Evolutionary conservation across 768 basidiomycete genomes (phyloP).

Genomic region (Boletus subcaerulescens): DNA sequence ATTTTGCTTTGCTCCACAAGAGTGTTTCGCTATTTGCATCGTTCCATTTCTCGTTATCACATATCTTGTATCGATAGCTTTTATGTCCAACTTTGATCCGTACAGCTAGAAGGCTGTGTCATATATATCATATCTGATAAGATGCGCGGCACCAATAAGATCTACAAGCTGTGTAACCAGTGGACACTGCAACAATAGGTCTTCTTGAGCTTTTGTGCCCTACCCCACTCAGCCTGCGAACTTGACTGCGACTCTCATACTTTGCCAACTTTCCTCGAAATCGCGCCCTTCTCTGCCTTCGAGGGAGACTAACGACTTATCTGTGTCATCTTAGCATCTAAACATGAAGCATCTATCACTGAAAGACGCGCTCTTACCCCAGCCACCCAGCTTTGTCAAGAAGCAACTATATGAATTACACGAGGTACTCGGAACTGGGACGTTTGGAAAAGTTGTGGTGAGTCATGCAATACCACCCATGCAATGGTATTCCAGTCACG

Average conservation of each 20-base stretch:
- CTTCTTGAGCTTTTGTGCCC: background rate
- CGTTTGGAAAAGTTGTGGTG: conserved; percentile 90
- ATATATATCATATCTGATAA: conserved; percentile 15
- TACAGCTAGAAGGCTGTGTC: background rate
- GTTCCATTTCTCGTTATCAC: background rate
- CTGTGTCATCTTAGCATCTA: background rate
- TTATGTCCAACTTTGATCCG: background rate
- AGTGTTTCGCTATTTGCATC: background rate
- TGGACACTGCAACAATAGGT: background rate
- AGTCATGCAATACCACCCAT: conserved; percentile 23
- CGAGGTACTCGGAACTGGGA: conserved; percentile 72
- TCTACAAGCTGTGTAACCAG: conserved; percentile 14
- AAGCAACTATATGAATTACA: conserved; percentile 80
- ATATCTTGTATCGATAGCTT: conserved; percentile 1
- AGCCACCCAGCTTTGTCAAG: conserved; percentile 83
- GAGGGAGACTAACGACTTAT: background rate
- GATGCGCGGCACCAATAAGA: conserved; percentile 6
- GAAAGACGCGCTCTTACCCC: conserved; percentile 66
- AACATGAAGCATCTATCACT: conserved; percentile 36
- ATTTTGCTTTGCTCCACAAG: background rate
- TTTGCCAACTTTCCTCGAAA: background rate
- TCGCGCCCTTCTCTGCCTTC: background rate
- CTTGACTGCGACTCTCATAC: background rate
- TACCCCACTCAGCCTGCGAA: conserved; percentile 1
- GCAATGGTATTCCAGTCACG: background rate